Evolutionary conservation across 495 filamentous ascomycete genomes (phyloP), one percentile per base, ranked within the genome.

Genomic region (Penicillium fimorum): DNA sequence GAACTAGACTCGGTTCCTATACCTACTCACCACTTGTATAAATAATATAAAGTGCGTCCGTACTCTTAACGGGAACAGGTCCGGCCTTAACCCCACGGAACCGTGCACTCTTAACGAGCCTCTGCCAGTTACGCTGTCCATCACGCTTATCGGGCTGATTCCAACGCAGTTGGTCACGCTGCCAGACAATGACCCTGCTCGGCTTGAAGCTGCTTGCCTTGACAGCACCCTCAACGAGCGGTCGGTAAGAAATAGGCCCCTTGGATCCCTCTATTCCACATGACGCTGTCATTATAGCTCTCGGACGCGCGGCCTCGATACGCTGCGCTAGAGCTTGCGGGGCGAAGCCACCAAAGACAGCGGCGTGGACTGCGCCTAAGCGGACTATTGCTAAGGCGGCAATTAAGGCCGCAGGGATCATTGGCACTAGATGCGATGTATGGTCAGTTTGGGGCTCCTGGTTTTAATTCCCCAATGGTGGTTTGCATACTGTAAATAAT

Each of bases 311-410:
- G 0, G 88, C 88, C 40, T 96, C 91, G 53, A 97, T 96, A 9
- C 92, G 81, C 68, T 97, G 93, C 3, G 92, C 91, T 24, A 96
- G 78, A 3, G 92, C 89, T 17, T 79, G 75, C 7, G 91, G 74
- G 0, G 90, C 90, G 62, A 97, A 97, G 1, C 92, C 92, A 11
- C 92, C 93, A 68, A 97, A 97, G 3, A 97, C 92, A 8, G 93
- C 91, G 4, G 89, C 84, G 60, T 97, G 92, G 51, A 96, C 86
- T 7, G 93, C 92, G 22, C 93, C 93, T 1, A 97, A 76, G 0
- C 92, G 87, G 41, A 81, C 81, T 58, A 89, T 83, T 25, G 93
- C 91, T 3, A 96, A 84, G 22, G 91, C 88, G 20, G 89, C 92
- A 47, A 95, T 87, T 17, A 96, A 67, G 8, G 92, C 87, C 5